Evolutionary conservation across 768 basidiomycete species (phyloP), one percentile per base, ranked within the genome.

Genomic region (Exidia glandulosa): DNA sequence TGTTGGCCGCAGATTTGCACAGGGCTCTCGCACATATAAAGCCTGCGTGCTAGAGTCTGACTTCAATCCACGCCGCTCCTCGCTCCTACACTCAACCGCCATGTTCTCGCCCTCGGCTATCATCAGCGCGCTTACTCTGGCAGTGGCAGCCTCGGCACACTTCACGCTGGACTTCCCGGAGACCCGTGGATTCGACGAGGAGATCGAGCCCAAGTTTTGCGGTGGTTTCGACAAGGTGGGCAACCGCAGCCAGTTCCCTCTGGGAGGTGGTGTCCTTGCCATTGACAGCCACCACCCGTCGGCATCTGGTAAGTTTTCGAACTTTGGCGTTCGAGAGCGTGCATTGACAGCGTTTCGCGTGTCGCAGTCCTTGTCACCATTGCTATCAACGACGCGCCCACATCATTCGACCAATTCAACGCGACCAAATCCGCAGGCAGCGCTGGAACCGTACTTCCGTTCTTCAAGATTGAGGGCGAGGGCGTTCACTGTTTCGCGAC

Each of bases 161-260:
- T 94, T 93, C 73, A 85, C 87, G 64, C 76, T 93, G 47, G 80
- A 85, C 66, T 92, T 81, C 70, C 92, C 91, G 19, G 64, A 75
- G 1, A 84, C 88, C 12, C 78, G 91, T 54, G 92, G 91, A 1
- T 93, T 94, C 68, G 73, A 78, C 57, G 65, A 76, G 41, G 41
- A 45, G 10, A 14, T 23, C 16, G 86, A 88, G 63, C 75, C 77
- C 13, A 72, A 66, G 2, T 87, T 88, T 67, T 91, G 91, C 66
- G 88, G 88, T 87, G 87, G 87, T 0, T 90, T 87, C 65, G 66
- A 71, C 3, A 74, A 79, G 3, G 73, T 76, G n/a, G 60, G 71
- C 16, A 84, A 82, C 62, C 81, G 91, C 34, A 83, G 82, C 9
- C 69, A 73, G 3, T 94, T 91, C 72, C 89, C 92, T 2, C 71